These are phyloP conservation scores for Colletotrichum aenigma DNA, from an alignment of 2,329 filamentous ascomycete species.

Conservation along the genomic window DNA sequence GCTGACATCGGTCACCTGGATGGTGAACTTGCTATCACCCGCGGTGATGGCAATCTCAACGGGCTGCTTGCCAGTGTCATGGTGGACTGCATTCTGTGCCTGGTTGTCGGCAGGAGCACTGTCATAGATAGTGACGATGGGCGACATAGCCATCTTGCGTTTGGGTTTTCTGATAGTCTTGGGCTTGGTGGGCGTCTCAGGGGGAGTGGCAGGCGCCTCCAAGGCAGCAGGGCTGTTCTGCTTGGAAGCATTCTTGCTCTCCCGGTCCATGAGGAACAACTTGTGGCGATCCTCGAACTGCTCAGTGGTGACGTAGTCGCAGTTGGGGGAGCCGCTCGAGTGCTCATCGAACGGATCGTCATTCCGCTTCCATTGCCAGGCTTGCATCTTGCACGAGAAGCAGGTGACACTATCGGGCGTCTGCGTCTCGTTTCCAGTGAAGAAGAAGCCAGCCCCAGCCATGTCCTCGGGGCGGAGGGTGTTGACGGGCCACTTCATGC, in stretches of 20 bases:
- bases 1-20: not conserved
- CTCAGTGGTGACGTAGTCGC: not conserved
- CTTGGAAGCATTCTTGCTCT: not conserved
- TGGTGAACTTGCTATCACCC: not conserved
- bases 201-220: not conserved
- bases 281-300: not conserved
- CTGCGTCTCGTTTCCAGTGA: not conserved
- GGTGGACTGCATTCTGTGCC: not conserved
- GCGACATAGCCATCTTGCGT: not conserved
- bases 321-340: not conserved
- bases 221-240: fast-evolving
- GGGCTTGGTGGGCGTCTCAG: not conserved
- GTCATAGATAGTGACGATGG: not conserved
- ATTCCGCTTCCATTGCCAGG: conserved; percentile 1
- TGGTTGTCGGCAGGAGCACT: not conserved
- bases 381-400: not conserved
- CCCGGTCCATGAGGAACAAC: not conserved
- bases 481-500: not conserved
- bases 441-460: not conserved
- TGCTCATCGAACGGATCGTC: conserved; percentile 8
- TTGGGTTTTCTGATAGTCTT: too few species aligned
- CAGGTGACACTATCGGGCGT: not conserved
- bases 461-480: not conserved
- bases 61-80: not conserved
- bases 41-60: not conserved